phyloP scores from a whole-genome alignment of 768 basidiomycete species.

The Leccinum imitatum region DNA sequence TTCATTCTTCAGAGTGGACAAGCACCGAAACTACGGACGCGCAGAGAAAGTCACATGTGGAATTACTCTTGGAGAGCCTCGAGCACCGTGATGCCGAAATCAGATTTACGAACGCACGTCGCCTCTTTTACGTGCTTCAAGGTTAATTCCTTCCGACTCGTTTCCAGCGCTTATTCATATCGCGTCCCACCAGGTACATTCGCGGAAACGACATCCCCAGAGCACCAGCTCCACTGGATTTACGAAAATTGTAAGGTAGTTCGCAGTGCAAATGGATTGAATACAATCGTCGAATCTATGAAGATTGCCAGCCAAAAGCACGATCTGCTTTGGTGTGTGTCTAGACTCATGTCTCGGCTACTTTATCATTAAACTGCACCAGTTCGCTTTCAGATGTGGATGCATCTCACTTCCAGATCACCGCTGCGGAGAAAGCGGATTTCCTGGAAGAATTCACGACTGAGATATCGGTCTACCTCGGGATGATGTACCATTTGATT shows the following conservation, averaged over 20 bases:
- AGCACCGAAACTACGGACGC: slow-evolving; percentile 50
- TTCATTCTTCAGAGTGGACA: slow-evolving; percentile 66
- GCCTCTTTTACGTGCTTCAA: slow-evolving; percentile 90
- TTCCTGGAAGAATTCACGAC: slow-evolving; percentile 88
- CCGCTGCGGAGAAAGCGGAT: slow-evolving; percentile 68
- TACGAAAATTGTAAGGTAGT: slow-evolving; percentile 91
- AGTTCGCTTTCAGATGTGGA: slow-evolving; percentile 79
- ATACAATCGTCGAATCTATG: slow-evolving; percentile 80
- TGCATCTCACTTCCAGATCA: slow-evolving; percentile 67
- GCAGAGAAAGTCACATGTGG: slow-evolving; percentile 71
- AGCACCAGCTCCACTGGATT: slow-evolving; percentile 95
- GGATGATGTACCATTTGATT: slow-evolving; percentile 92
- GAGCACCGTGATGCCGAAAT: slow-evolving; percentile 85
- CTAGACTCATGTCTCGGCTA: neutral
- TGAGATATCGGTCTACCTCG: slow-evolving; percentile 90
- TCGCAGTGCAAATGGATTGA: slow-evolving; percentile 78
- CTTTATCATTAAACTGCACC: slow-evolving; percentile 10
- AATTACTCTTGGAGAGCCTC: slow-evolving; percentile 79
- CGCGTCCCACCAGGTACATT: slow-evolving; percentile 65
- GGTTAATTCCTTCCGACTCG: slow-evolving; percentile 44
- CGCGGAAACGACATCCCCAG: slow-evolving; percentile 85
- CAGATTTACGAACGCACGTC: slow-evolving; percentile 82
- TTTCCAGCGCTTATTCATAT: slow-evolving; percentile 10
- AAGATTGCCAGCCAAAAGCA: slow-evolving; percentile 89
- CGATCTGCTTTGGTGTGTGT: slow-evolving; percentile 69